Conservation (phyloP, 495 filamentous ascomycete genomes). For the Penicillium parvum region DNA sequence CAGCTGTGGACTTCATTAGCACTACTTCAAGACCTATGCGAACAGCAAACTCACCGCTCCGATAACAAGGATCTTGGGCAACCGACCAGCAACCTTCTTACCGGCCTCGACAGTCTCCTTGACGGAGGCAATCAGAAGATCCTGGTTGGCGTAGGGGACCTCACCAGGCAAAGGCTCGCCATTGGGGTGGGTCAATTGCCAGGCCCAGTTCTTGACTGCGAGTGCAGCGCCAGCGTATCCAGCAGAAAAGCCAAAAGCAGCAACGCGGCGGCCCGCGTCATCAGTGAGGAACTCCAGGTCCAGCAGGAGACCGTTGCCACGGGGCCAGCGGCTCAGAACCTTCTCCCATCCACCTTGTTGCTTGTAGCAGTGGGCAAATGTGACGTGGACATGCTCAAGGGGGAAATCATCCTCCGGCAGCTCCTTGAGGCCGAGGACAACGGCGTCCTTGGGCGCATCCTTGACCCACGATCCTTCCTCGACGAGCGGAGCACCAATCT, state of each 20-base stretch:
- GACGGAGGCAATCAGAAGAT: conserved; percentile 66
- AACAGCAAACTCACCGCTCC: conserved; percentile 43
- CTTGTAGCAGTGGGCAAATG: conserved; percentile 85
- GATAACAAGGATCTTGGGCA: conserved; percentile 55
- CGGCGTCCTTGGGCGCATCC: conserved; percentile 69
- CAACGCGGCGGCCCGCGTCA: conserved; percentile 71
- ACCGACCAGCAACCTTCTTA: conserved; percentile 48
- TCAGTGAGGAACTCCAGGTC: conserved; percentile 93
- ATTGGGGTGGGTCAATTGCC: conserved; percentile 69
- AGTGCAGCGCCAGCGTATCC: conserved; percentile 78
- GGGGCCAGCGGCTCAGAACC: conserved; percentile 74
- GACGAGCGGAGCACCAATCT: conserved; percentile 70
- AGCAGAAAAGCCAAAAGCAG: conserved; percentile 72
- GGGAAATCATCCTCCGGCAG: conserved; percentile 85
- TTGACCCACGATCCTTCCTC: conserved; percentile 74
- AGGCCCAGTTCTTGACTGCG: conserved; percentile 83
- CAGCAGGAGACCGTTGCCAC: conserved; percentile 76
- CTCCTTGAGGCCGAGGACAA: conserved; percentile 92
- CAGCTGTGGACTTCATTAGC: conserved; percentile 34
- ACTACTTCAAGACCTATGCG: neutral
- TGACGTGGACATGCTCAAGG: conserved; percentile 79
- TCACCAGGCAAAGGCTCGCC: conserved; percentile 62
- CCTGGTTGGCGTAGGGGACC: conserved; percentile 71
- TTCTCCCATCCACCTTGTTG: conserved; percentile 80
- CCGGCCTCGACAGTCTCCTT: conserved; percentile 60